phyloP scores from a whole-genome alignment of 257 asterid species.

The Solanum pinnatisectum region DNA sequence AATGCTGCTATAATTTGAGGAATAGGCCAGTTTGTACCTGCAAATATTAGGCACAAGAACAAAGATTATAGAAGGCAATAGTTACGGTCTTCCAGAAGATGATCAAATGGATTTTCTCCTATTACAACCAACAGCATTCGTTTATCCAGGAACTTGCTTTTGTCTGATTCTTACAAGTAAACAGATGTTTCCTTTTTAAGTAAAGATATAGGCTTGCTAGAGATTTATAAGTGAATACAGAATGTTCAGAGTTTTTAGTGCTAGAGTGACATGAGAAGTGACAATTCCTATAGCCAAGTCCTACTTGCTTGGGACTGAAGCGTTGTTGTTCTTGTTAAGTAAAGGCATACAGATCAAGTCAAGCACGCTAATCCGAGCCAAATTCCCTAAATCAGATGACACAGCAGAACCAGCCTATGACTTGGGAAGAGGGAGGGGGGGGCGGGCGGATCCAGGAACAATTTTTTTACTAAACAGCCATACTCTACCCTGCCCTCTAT shows the following conservation, averaged over 20 bases:
- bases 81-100: background rate
- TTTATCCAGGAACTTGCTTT: background rate
- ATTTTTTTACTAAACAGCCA: background rate
- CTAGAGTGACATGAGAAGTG: background rate
- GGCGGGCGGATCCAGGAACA: background rate
- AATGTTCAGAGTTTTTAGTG: background rate
- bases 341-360: background rate
- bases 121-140: background rate
- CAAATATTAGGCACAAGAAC: conserved; percentile 2
- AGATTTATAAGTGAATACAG: background rate
- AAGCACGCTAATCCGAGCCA: background rate
- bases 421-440: background rate
- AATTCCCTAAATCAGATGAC: background rate
- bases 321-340: background rate
- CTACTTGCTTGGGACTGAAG: background rate
- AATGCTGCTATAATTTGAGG: conserved; percentile 67
- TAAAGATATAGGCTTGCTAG: background rate
- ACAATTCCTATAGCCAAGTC: background rate
- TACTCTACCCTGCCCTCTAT: background rate
- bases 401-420: background rate
- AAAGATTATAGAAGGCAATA: background rate
- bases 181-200: background rate
- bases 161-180: background rate
- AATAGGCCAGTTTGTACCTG: conserved; percentile 84
- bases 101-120: background rate